Conservation (phyloP, 495 filamentous ascomycete genomes). For the Neurospora sp. region DNA sequence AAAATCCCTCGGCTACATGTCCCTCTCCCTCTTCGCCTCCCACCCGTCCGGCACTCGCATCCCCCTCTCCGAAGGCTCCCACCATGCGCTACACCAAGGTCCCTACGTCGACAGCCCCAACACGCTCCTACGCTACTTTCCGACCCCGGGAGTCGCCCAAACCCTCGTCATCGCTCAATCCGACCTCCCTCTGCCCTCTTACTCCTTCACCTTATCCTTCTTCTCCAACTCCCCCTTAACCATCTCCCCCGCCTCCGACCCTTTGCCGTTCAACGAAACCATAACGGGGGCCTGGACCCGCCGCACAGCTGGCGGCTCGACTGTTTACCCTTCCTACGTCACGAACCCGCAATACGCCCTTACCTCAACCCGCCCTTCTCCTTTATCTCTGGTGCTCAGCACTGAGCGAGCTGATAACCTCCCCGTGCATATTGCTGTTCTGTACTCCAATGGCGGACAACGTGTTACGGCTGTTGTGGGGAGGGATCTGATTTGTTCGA, state of each 20-base stretch:
- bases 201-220: constrained; percentile 76
- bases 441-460: constrained; percentile 58
- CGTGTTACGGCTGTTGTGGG: constrained; percentile 56
- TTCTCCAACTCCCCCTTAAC: constrained; percentile 54
- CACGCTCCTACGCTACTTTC: constrained; percentile 67
- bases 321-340: constrained; percentile 61
- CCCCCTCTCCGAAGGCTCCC: constrained; percentile 51
- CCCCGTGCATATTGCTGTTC: constrained; percentile 73
- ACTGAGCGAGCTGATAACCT: constrained; percentile 41
- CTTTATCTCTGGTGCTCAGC: constrained; percentile 63
- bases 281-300: constrained; percentile 59
- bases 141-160: constrained; percentile 47
- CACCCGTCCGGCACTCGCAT: constrained; percentile 54
- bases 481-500: constrained; percentile 68
- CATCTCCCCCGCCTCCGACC: constrained; percentile 49
- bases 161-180: constrained; percentile 75
- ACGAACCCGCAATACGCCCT: constrained; percentile 80
- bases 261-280: constrained; percentile 45
- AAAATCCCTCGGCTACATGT: constrained; percentile 62
- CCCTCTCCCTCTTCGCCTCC: constrained; percentile 67
- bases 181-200: constrained; percentile 53
- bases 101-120: constrained; percentile 93
- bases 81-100: constrained; percentile 47
- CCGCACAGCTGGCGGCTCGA: constrained; percentile 74
- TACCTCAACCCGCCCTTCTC: constrained; percentile 41